A percentile compares a stretch with the other conserved stretches of the same genome.
phyloP scores from a whole-genome alignment of 192 early-diverging fungal genomes.

The Radiomyces spectabilis region DNA sequence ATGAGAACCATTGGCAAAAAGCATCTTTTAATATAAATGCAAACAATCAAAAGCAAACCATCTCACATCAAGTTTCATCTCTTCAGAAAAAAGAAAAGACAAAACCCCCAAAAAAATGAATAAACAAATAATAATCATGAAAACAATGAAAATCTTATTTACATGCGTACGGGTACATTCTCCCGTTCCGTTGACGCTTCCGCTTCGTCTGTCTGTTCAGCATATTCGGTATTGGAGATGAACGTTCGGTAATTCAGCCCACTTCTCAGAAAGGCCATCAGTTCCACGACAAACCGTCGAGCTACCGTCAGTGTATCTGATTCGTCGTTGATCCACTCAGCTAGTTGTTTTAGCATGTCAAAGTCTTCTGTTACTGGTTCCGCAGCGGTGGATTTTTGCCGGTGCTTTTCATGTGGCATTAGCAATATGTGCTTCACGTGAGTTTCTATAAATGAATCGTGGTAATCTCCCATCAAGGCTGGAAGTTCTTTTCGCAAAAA shows the following conservation, averaged over 20 bases:
- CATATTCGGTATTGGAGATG: neutral
- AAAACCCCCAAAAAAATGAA: too few species aligned
- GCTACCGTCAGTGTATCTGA: neutral
- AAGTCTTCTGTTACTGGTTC: neutral
- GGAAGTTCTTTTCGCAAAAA: neutral
- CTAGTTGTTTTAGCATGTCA: neutral
- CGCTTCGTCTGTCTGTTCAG: too few species aligned
- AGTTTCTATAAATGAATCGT: neutral
- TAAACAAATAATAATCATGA: too few species aligned
- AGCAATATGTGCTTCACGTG: neutral
- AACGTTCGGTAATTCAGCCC: neutral
- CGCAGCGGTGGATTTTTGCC: neutral
- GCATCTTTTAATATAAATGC: too few species aligned
- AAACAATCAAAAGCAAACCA: too few species aligned
- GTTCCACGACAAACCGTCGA: neutral
- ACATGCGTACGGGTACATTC: too few species aligned
- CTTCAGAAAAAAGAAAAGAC: too few species aligned
- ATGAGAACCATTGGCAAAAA: too few species aligned
- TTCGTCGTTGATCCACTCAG: slow-evolving; percentile 1
- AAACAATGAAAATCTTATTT: too few species aligned
- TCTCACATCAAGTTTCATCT: too few species aligned
- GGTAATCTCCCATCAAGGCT: neutral
- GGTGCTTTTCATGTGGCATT: neutral
- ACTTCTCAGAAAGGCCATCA: neutral
- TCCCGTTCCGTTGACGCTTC: too few species aligned